Conservation (phyloP, 169 alveolate species). For the Theileria equi region DNA sequence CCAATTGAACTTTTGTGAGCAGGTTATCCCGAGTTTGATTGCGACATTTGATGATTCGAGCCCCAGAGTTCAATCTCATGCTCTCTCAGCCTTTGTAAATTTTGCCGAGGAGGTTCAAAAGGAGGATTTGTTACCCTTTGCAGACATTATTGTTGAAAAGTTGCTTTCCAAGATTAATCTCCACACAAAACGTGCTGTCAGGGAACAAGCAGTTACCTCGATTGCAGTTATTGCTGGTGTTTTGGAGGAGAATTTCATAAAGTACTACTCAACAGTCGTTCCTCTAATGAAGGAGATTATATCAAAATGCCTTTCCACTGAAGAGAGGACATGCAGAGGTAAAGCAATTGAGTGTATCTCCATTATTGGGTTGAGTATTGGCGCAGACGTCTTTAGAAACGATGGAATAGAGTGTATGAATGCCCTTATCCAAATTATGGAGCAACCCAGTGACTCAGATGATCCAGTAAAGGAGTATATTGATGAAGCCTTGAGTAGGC, state of each 20-base stretch:
- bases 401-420: constrained; percentile 84
- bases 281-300: constrained; percentile 82
- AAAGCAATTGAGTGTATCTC: constrained; percentile 88
- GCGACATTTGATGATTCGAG: constrained; percentile 79
- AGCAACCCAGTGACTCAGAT: constrained; percentile 79
- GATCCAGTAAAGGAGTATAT: constrained; percentile 86
- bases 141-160: constrained; percentile 78
- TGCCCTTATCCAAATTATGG: constrained; percentile 77
- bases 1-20: constrained; percentile 73
- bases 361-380: constrained; percentile 85
- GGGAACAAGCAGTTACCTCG: constrained; percentile 88
- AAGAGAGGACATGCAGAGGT: constrained; percentile 83
- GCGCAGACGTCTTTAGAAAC: constrained; percentile 70
- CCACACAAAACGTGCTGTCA: constrained; percentile 64
- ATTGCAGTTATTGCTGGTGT: constrained; percentile 90
- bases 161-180: constrained; percentile 71
- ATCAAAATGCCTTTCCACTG: constrained; percentile 71
- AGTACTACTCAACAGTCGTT: constrained; percentile 79
- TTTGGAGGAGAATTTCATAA: constrained; percentile 82
- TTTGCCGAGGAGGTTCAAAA: constrained; percentile 86
- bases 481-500: constrained; percentile 83
- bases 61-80: constrained; percentile 86
- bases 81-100: constrained; percentile 88
- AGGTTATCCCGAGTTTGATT: constrained; percentile 79
- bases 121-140: constrained; percentile 78